These are phyloP conservation scores for Saussurea involucrata DNA, from an alignment of 129 eudicot species.

Conservation along the genomic window DNA sequence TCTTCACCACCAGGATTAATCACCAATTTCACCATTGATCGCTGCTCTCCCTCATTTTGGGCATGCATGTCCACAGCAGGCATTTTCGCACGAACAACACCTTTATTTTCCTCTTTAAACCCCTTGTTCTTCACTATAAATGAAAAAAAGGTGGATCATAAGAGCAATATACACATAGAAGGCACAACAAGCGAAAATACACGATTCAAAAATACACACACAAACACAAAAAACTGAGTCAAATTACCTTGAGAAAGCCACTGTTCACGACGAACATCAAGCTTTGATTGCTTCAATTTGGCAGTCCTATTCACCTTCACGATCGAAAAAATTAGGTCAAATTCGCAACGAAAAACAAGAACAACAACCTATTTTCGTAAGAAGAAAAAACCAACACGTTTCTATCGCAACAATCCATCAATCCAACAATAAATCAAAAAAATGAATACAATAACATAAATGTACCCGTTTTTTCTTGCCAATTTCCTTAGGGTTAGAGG, in stretches of 20 bases:
- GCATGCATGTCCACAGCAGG: conserved; percentile 21
- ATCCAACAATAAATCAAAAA: not conserved
- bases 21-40: conserved; percentile 29
- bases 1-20: conserved; percentile 35
- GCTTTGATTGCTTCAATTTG: conserved; percentile 63
- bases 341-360: not conserved
- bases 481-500: conserved; percentile 57
- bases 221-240: not conserved
- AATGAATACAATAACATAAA: not conserved
- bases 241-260: conserved; percentile 64
- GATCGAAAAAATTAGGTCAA: not conserved
- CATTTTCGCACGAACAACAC: conserved; percentile 6
- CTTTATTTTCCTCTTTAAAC: conserved; percentile 46
- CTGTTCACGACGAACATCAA: conserved; percentile 73
- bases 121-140: conserved; percentile 58
- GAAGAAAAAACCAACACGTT: conserved; percentile 10
- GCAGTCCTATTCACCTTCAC: conserved; percentile 74
- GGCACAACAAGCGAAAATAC: not conserved
- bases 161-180: not conserved
- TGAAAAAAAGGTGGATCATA: not conserved
- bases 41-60: conserved; percentile 26
- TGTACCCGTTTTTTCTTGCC: conserved; percentile 78
- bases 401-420: conserved; percentile 1
- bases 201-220: not conserved
- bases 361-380: not conserved